These are phyloP conservation scores for Passiflora organensis DNA, from an alignment of 345 rosid genomes.

Conservation along the genomic window DNA sequence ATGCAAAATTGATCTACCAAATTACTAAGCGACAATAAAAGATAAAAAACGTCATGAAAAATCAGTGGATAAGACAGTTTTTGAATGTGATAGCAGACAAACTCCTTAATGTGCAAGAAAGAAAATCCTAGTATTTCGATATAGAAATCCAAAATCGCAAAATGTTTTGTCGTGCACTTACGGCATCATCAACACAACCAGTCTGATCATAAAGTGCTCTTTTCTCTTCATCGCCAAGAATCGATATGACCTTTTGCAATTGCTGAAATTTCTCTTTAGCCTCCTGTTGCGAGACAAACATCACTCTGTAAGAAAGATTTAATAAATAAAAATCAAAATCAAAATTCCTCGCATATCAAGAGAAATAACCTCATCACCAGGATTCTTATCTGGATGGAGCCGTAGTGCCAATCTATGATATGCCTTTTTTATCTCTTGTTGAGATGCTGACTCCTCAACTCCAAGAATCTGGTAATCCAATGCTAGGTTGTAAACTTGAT, in stretches of 20 bases:
- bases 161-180: slow-evolving; percentile 34
- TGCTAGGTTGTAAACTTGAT: neutral
- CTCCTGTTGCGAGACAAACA: slow-evolving; percentile 41
- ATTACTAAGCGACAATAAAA: no score
- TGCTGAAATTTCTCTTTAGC: slow-evolving; percentile 97
- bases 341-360: neutral
- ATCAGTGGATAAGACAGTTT: no score
- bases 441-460: slow-evolving; percentile 60
- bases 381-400: slow-evolving; percentile 93
- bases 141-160: neutral
- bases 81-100: no score
- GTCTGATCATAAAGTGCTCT: slow-evolving; percentile 80
- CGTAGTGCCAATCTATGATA: slow-evolving; percentile 76
- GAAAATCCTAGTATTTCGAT: no score
- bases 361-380: slow-evolving; percentile 66
- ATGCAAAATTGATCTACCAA: no score
- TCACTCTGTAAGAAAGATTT: neutral
- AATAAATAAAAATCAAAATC: neutral
- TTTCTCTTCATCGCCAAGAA: slow-evolving; percentile 89
- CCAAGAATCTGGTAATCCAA: slow-evolving; percentile 58
- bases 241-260: slow-evolving; percentile 81
- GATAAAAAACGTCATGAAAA: no score
- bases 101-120: no score
- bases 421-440: slow-evolving; percentile 87
- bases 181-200: slow-evolving; percentile 82